Evolutionary conservation across 2,329 filamentous ascomycete genomes (phyloP).

Genomic region (Monosporascus sp.): DNA sequence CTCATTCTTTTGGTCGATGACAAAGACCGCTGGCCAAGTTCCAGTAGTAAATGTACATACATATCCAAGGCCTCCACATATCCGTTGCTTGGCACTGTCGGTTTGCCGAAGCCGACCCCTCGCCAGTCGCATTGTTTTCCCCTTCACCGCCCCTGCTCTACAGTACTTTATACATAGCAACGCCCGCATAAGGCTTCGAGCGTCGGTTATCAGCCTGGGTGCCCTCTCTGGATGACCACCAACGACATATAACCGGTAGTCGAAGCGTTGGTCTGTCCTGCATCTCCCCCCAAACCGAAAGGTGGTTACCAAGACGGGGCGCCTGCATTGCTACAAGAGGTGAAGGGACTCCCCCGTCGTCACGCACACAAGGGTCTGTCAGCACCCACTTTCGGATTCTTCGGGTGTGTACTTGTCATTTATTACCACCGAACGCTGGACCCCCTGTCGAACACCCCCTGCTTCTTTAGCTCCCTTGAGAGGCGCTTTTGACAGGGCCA

Average conservation of each 20-base stretch:
- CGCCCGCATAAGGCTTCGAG: too few relatives aligned
- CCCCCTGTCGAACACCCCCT: conserved; percentile 3
- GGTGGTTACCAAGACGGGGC: too few relatives aligned
- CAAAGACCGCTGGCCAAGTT: not conserved
- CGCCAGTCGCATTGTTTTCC: not conserved
- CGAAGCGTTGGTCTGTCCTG: too few relatives aligned
- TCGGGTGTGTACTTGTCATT: too few relatives aligned
- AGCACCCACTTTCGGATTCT: too few relatives aligned
- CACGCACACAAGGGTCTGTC: too few relatives aligned
- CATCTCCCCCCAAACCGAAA: too few relatives aligned
- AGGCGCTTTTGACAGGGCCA: conserved; percentile 3
- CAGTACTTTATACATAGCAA: not conserved
- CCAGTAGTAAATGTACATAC: not conserved
- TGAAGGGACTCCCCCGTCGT: too few relatives aligned
- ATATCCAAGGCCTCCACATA: not conserved
- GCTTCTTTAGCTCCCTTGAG: conserved; percentile 5
- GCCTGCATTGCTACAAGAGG: too few relatives aligned
- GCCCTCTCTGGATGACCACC: too few relatives aligned
- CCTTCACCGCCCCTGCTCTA: not conserved
- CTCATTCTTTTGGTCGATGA: not conserved
- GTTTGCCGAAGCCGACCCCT: not conserved
- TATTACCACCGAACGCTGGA: not conserved
- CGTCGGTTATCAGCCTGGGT: too few relatives aligned
- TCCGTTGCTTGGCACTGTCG: not conserved
- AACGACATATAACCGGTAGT: too few relatives aligned